These are phyloP conservation scores for Trichophyton schoenleinii DNA, from an alignment of 2,329 filamentous ascomycete genomes.

Conservation along the genomic window DNA sequence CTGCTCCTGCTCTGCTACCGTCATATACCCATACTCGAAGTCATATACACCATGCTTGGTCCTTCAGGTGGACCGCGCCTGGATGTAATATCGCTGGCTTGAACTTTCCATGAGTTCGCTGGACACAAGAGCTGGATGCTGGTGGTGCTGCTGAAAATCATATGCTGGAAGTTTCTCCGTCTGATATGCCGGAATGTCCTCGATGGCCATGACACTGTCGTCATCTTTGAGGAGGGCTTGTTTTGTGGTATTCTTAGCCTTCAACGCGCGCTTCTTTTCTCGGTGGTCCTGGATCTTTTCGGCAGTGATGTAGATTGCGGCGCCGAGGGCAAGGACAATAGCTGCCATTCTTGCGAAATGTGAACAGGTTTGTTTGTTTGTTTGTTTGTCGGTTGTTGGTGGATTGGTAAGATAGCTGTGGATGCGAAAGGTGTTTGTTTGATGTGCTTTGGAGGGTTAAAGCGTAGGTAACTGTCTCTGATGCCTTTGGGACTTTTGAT, in stretches of 20 bases:
- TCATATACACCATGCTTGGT: too few relatives aligned
- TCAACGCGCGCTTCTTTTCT: slow-evolving; percentile 8
- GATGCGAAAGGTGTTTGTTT: neutral
- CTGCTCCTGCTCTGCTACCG: too few relatives aligned
- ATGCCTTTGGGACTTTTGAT: neutral
- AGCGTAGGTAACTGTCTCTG: neutral
- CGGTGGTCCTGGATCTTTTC: slow-evolving; percentile 8
- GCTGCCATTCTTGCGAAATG: slow-evolving; percentile 3
- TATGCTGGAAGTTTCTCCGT: slow-evolving; percentile 3
- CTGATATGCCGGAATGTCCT: neutral
- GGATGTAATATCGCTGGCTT: neutral
- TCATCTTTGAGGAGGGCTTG: neutral
- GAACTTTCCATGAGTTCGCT: neutral
- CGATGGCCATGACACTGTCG: neutral
- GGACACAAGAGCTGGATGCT: neutral
- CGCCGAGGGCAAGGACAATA: slow-evolving; percentile 6
- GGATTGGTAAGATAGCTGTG: neutral
- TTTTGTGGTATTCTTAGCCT: neutral
- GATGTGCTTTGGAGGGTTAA: neutral
- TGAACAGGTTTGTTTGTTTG: neutral
- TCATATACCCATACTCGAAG: too few relatives aligned
- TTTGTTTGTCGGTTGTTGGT: too few relatives aligned
- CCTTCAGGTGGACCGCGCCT: neutral
- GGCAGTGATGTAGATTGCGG: slow-evolving; percentile 7
- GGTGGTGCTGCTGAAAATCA: neutral